Percentiles rank a stretch among this genome's conserved stretches.
These are phyloP conservation scores for Termitomyces sp. DNA, from an alignment of 768 basidiomycete species.

Conservation along the genomic window DNA sequence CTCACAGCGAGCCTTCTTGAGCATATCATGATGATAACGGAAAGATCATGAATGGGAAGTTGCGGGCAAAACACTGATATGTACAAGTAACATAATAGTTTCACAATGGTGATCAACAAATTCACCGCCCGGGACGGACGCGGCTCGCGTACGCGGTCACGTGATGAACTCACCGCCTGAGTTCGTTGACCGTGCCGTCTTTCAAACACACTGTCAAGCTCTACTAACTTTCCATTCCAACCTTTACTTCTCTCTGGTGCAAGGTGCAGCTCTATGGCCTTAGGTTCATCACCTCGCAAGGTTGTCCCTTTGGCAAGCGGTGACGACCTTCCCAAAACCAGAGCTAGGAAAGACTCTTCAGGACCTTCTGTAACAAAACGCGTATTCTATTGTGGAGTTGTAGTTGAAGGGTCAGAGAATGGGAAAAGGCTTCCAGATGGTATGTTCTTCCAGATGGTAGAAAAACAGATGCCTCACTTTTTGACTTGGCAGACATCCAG, in stretches of 20 bases:
- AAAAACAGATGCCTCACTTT: constrained; percentile 13
- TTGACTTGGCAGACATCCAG: constrained; percentile 58
- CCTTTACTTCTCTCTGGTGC: constrained; percentile 3
- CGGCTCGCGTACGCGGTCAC: constrained; percentile 20
- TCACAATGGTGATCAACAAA: neutral
- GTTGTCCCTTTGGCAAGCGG: constrained; percentile 70
- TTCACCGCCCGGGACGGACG: neutral
- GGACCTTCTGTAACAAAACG: constrained; percentile 60
- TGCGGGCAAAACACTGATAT: neutral
- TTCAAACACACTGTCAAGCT: constrained; percentile 5
- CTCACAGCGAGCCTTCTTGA: neutral
- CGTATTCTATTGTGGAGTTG: constrained; percentile 87
- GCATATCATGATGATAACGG: neutral
- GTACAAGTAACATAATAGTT: neutral
- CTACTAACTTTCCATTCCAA: constrained; percentile 13
- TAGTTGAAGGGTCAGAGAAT: constrained; percentile 80
- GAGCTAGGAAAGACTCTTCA: constrained; percentile 40
- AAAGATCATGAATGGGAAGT: neutral
- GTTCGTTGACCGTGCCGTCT: constrained; percentile 19
- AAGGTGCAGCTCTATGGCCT: constrained; percentile 45
- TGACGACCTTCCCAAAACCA: constrained; percentile 55
- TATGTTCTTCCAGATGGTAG: constrained; percentile 25
- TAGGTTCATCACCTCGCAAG: constrained; percentile 72
- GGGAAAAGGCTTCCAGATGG: constrained; percentile 70
- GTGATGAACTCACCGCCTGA: constrained; percentile 23